These are phyloP conservation scores for Hymenoscyphus linearis DNA, from an alignment of 2,329 filamentous ascomycete genomes.

Conservation along the genomic window DNA sequence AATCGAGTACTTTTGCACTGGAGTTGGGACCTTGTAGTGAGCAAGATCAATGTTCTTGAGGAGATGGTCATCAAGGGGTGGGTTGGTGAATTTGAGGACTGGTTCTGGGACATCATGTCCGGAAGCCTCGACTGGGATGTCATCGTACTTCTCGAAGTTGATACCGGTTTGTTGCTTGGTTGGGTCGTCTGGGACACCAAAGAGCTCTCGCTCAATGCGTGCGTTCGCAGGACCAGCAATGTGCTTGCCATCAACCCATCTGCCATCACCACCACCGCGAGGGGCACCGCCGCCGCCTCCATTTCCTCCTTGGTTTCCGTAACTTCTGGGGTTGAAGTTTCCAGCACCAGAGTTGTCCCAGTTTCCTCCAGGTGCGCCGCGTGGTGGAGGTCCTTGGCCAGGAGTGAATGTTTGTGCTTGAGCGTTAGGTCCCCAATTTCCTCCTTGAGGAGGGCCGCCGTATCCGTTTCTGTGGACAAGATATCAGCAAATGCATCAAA, in stretches of 20 bases:
- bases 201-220: slow-evolving; percentile 91
- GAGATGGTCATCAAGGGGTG: slow-evolving; percentile 90
- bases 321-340: slow-evolving; percentile 52
- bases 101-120: slow-evolving; percentile 90
- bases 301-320: slow-evolving; percentile 38
- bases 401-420: slow-evolving; percentile 33
- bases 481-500: slow-evolving; percentile 24
- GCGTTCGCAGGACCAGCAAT: slow-evolving; percentile 82
- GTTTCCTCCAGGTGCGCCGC: slow-evolving; percentile 35
- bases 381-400: slow-evolving; percentile 23
- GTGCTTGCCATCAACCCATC: slow-evolving; percentile 97
- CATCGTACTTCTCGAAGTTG: slow-evolving; percentile 99
- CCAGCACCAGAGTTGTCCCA: slow-evolving; percentile 9
- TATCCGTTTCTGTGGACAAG: slow-evolving; percentile 41
- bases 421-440: slow-evolving; percentile 31
- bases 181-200: slow-evolving; percentile 84
- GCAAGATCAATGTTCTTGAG: slow-evolving; percentile 90
- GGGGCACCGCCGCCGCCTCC: slow-evolving; percentile 40
- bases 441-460: slow-evolving; percentile 25
- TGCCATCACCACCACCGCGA: slow-evolving; percentile 86
- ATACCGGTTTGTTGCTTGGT: slow-evolving; percentile 96
- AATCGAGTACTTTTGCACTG: slow-evolving; percentile 98
- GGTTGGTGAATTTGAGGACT: slow-evolving; percentile 85
- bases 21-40: slow-evolving; percentile 91
- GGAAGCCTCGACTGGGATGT: slow-evolving; percentile 97